Evolutionary conservation across 2,329 filamentous ascomycete genomes (phyloP).

Genomic region (Ophiognomonia clavigignenti-juglandacearum): DNA sequence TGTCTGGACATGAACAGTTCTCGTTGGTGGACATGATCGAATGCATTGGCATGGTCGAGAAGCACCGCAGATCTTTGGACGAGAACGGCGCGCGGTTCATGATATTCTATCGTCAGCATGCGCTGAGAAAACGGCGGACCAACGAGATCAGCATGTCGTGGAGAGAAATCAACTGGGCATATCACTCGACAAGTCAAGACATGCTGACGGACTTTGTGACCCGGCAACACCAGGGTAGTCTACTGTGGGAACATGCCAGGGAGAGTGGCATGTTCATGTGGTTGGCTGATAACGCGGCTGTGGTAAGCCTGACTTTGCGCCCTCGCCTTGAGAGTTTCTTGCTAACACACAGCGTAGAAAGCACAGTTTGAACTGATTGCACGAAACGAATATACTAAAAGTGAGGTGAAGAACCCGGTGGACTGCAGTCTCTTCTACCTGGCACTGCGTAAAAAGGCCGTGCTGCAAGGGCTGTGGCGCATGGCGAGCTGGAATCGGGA

Average conservation of each 20-base stretch:
- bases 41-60: conserved; percentile 78
- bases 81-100: conserved; percentile 85
- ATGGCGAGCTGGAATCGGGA: conserved; percentile 90
- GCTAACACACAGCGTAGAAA: conserved; percentile 39
- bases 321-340: neutral
- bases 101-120: conserved; percentile 80
- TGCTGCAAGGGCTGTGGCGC: conserved; percentile 87
- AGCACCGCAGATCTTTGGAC: conserved; percentile 83
- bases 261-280: conserved; percentile 94
- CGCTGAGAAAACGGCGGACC: conserved; percentile 61
- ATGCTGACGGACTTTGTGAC: conserved; percentile 81
- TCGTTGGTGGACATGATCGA: conserved; percentile 80
- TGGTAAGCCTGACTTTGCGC: conserved; percentile 52
- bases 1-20: conserved; percentile 83
- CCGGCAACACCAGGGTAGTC: conserved; percentile 69
- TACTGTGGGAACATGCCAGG: conserved; percentile 80
- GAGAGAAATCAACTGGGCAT: conserved; percentile 83
- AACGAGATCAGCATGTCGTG: conserved; percentile 64
- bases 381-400: conserved; percentile 86
- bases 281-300: conserved; percentile 70
- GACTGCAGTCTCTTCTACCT: conserved; percentile 91
- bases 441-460: conserved; percentile 83
- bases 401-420: conserved; percentile 81
- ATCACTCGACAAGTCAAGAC: conserved; percentile 81
- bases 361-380: conserved; percentile 85